Evolutionary conservation across 2,329 filamentous ascomycete species (phyloP).

Genomic region (Trichoderma brevicompactum): DNA sequence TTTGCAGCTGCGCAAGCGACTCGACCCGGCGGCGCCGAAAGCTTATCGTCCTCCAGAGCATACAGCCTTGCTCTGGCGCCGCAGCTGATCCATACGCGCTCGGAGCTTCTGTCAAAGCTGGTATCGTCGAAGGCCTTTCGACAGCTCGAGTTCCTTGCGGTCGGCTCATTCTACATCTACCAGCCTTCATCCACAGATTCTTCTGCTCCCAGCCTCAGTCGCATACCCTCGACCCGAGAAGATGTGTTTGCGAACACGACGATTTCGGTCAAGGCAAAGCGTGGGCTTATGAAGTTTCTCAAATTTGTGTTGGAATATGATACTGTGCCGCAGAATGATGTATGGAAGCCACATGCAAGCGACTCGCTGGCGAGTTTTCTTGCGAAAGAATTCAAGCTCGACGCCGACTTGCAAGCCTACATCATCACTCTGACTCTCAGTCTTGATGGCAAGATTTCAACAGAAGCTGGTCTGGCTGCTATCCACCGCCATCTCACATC

Average conservation of each 20-base stretch:
- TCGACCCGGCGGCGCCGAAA: constrained; percentile 36
- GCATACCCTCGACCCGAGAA: constrained; percentile 86
- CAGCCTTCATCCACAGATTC: constrained; percentile 43
- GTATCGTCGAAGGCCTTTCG: constrained; percentile 88
- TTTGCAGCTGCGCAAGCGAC: constrained; percentile 43
- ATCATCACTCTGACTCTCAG: constrained; percentile 73
- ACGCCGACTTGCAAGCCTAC: constrained; percentile 66
- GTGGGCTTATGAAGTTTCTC: constrained; percentile 89
- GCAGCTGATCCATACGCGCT: constrained; percentile 83
- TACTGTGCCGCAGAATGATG: constrained; percentile 55
- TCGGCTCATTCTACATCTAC: constrained; percentile 90
- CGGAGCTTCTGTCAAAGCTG: constrained; percentile 74
- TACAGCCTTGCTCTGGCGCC: constrained; percentile 86
- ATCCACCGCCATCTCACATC: constrained; percentile 83
- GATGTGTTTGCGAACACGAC: constrained; percentile 82
- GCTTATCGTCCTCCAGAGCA: constrained; percentile 66
- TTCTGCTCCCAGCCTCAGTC: constrained; percentile 54
- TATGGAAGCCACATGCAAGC: constrained; percentile 63
- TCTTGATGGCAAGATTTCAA: constrained; percentile 64
- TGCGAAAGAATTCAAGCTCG: constrained; percentile 66
- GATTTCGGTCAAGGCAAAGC: constrained; percentile 80
- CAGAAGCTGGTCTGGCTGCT: constrained; percentile 68
- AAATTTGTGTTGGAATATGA: constrained; percentile 81
- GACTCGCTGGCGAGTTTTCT: constrained; percentile 64
- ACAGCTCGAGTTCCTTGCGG: constrained; percentile 90